A percentile compares a stretch with the other conserved stretches of the same genome.
phyloP scores from a whole-genome alignment of 2,329 filamentous ascomycete species.

The Biscogniauxia mediterranea region DNA sequence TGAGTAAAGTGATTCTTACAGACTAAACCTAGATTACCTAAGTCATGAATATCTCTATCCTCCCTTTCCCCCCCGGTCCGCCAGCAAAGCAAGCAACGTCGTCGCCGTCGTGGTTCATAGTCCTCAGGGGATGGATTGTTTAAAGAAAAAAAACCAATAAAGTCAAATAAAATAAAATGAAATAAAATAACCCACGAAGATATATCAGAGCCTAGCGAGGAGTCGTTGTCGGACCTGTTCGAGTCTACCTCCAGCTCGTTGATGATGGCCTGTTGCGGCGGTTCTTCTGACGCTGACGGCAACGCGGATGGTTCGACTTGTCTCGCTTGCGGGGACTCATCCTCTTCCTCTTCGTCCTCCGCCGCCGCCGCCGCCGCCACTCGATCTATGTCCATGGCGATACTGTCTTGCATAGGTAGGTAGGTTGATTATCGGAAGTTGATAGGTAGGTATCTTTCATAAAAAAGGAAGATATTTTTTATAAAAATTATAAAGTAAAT shows the following conservation, averaged over 20 bases:
- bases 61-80: too few species aligned
- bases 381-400: not conserved
- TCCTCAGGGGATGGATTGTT: too few species aligned
- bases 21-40: not conserved
- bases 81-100: too few species aligned
- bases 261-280: slow-evolving; percentile 6
- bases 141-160: too few species aligned
- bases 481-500: too few species aligned
- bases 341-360: not conserved
- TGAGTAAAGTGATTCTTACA: not conserved
- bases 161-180: not conserved
- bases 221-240: slow-evolving; percentile 15
- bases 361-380: too few species aligned
- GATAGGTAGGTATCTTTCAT: not conserved
- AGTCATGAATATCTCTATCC: too few species aligned
- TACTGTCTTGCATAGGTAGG: not conserved
- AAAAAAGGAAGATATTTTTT: not conserved
- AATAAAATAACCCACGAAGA: slow-evolving; percentile 12
- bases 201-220: slow-evolving; percentile 18
- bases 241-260: slow-evolving; percentile 18
- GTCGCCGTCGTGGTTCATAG: too few species aligned
- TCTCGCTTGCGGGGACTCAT: too few species aligned
- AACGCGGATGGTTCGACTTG: not conserved
- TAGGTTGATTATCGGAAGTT: not conserved
- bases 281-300: not conserved